Evolutionary conservation across 495 filamentous ascomycete species (phyloP).

Genomic region (Aspergillus coremiiformis): DNA sequence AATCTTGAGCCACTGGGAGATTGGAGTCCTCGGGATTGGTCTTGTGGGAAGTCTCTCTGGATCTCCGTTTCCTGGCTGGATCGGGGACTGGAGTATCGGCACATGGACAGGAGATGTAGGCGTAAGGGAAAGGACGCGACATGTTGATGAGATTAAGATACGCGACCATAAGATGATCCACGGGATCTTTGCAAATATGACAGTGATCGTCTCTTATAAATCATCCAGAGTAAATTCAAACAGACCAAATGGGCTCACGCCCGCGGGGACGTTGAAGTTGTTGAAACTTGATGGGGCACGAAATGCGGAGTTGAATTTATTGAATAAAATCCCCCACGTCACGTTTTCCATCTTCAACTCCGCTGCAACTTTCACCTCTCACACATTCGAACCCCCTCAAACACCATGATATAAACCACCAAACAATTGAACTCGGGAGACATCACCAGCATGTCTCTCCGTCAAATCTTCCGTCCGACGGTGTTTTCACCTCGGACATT

Average conservation of each 20-base stretch:
- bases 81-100: constrained; percentile 49
- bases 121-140: constrained; percentile 77
- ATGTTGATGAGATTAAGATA: constrained; percentile 33
- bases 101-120: constrained; percentile 89
- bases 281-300: constrained; percentile 1
- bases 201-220: neutral
- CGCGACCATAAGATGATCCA: neutral
- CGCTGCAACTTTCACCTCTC: neutral
- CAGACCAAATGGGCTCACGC: neutral
- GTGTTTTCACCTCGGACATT: constrained; percentile 4
- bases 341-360: neutral
- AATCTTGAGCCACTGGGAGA: constrained; percentile 23
- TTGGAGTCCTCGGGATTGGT: constrained; percentile 27
- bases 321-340: neutral
- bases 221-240: neutral
- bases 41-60: constrained; percentile 35
- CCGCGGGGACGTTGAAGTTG: neutral
- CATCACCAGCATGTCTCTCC: constrained; percentile 23
- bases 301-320: neutral
- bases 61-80: constrained; percentile 31
- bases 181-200: neutral
- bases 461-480: constrained; percentile 20
- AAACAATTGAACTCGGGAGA: neutral
- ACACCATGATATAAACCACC: no score
- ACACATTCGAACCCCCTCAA: neutral